These are phyloP conservation scores for Rhynchospora breviuscula DNA, from an alignment of 176 grass and related monocot genomes.

Conservation along the genomic window DNA sequence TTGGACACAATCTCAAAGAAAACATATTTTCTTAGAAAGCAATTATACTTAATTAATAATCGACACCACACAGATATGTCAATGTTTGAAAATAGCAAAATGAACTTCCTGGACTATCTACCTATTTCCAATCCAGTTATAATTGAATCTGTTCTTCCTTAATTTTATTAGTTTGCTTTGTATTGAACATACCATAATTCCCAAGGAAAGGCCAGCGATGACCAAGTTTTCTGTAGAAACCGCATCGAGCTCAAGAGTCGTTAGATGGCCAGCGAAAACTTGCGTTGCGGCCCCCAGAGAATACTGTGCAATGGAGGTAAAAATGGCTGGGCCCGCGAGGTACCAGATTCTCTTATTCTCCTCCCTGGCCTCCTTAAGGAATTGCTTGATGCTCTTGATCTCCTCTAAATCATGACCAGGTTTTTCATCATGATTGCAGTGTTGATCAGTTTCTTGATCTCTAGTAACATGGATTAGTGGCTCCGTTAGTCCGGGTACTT, in stretches of 20 bases:
- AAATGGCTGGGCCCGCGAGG: too few relatives aligned
- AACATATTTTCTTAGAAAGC: not conserved
- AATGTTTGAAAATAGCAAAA: not conserved
- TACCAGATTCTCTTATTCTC: too few relatives aligned
- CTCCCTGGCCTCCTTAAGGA: too few relatives aligned
- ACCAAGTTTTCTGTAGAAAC: slow-evolving; percentile 69
- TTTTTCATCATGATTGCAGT: too few relatives aligned
- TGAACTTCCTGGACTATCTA: not conserved
- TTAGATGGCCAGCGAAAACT: slow-evolving; percentile 63
- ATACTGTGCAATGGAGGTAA: not conserved
- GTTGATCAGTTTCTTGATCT: too few relatives aligned
- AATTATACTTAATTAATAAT: not conserved
- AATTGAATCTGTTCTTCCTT: too few relatives aligned
- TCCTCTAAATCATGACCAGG: too few relatives aligned
- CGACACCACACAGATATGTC: not conserved
- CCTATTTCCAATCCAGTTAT: too few relatives aligned
- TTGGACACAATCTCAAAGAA: not conserved
- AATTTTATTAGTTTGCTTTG: not conserved
- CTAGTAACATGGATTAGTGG: too few relatives aligned
- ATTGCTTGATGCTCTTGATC: too few relatives aligned
- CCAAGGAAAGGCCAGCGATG: slow-evolving; percentile 58
- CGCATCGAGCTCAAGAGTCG: slow-evolving; percentile 67
- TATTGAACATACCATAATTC: slow-evolving; percentile 44
- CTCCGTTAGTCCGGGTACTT: too few relatives aligned
- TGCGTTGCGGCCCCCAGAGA: slow-evolving; percentile 52